phyloP scores from a whole-genome alignment of 805 yeast species.

The Candida gorgasii region DNA sequence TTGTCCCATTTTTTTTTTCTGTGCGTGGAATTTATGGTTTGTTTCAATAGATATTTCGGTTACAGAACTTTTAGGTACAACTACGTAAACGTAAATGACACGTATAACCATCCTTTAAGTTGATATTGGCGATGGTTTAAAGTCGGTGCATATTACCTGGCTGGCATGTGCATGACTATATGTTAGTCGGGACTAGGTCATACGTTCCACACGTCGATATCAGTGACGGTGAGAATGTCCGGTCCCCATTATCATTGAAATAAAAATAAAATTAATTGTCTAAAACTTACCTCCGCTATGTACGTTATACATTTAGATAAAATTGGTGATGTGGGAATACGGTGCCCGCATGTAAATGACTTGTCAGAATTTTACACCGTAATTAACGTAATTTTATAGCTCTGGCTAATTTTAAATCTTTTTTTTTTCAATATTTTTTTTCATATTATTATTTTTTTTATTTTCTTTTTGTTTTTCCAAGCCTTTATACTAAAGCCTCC shows the following conservation, averaged over 20 bases:
- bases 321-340: no score
- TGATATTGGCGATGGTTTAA: neutral
- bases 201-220: no score
- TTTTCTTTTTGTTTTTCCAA: neutral
- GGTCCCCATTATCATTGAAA: no score
- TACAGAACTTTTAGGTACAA: neutral
- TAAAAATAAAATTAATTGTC: neutral
- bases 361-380: neutral
- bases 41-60: neutral
- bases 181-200: no score
- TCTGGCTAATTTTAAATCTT: neutral
- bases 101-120: neutral
- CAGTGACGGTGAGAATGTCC: no score
- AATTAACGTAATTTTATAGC: neutral
- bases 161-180: constrained; percentile 1
- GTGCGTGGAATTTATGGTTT: constrained; percentile 7
- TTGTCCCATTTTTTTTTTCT: constrained; percentile 1
- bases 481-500: neutral
- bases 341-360: neutral
- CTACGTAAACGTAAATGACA: constrained; percentile 5
- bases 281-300: no score
- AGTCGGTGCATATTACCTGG: neutral
- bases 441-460: no score
- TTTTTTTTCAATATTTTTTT: no score
- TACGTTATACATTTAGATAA: no score